phyloP scores from a whole-genome alignment of 768 basidiomycete genomes.

The Pholiota molesta region DNA sequence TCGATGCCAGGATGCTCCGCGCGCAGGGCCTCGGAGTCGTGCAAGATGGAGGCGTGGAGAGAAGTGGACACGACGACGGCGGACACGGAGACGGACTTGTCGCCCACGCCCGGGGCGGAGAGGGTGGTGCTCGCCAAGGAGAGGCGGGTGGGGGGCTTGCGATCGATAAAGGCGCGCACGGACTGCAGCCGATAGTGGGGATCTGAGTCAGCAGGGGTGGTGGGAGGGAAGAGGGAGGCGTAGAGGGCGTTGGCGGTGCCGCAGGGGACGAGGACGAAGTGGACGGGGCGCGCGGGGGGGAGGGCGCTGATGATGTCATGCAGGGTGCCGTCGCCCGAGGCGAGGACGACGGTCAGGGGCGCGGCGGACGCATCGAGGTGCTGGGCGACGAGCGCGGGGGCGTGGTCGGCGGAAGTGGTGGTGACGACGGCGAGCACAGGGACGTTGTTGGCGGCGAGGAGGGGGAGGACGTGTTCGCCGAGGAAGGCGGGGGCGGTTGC shows the following conservation, averaged over 20 bases:
- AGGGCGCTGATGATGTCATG: conserved; percentile 84
- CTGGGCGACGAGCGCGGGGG: conserved; percentile 47
- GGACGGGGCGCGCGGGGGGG: conserved; percentile 33
- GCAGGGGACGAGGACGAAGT: conserved; percentile 63
- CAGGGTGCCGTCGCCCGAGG: conserved; percentile 91
- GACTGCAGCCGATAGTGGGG: conserved; percentile 55
- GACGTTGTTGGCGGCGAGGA: conserved; percentile 46
- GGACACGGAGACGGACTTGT: neutral
- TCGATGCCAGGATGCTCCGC: conserved; percentile 73
- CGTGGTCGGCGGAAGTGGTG: conserved; percentile 59
- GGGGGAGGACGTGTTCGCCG: conserved; percentile 62
- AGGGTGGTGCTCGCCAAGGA: conserved; percentile 58
- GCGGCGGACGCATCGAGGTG: conserved; percentile 13
- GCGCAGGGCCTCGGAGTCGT: conserved; percentile 79
- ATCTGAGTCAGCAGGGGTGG: conserved; percentile 15
- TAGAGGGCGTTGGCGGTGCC: conserved; percentile 97
- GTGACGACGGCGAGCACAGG: conserved; percentile 42
- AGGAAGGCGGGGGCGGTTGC: conserved; percentile 59
- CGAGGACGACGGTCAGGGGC: conserved; percentile 55
- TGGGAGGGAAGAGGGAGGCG: conserved; percentile 70
- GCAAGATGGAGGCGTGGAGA: conserved; percentile 79
- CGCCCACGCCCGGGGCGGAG: neutral
- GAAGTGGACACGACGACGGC: conserved; percentile 88
- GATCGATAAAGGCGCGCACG: conserved; percentile 51
- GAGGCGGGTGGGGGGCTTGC: conserved; percentile 42